Percentiles rank a stretch among this genome's conserved stretches.
Conservation (phyloP, 2,329 filamentous ascomycete species). For the Sporothrix curviconia region DNA sequence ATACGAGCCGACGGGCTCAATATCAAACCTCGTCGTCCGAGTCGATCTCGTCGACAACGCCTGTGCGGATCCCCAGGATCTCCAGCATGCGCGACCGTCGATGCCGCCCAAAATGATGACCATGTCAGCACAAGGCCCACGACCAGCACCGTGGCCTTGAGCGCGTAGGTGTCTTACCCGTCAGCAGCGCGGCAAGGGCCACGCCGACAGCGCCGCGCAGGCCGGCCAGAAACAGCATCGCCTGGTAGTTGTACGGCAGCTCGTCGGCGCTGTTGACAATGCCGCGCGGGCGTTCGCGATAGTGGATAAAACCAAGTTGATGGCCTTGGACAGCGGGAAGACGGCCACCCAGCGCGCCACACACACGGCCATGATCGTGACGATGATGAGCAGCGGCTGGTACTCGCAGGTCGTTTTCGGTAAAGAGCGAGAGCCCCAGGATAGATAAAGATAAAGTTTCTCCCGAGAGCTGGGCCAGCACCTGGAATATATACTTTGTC, state of each 20-base stretch:
- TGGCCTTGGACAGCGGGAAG: constrained; percentile 80
- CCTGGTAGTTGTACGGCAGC: constrained; percentile 89
- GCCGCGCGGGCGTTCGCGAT: constrained; percentile 71
- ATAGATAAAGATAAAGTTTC: constrained; percentile 99
- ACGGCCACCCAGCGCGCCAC: constrained; percentile 88
- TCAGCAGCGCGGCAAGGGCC: constrained; percentile 81
- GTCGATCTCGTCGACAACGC: constrained; percentile 93
- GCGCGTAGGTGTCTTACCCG: constrained; percentile 73
- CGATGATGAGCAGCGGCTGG: constrained; percentile 90
- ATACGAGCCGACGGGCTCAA: constrained; percentile 70
- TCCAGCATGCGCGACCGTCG: constrained; percentile 95
- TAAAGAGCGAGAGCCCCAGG: constrained; percentile 88
- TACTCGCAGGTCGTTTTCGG: constrained; percentile 80
- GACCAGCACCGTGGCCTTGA: constrained; percentile 92
- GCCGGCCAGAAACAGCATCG: constrained; percentile 99
- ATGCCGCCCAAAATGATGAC: constrained; percentile 99
- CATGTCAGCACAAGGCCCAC: constrained; percentile 93
- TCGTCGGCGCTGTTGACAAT: constrained; percentile 70
- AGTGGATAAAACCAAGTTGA: constrained; percentile 91
- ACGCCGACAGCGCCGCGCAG: constrained; percentile 93
- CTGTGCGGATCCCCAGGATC: constrained; percentile 91
- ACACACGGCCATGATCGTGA: constrained; percentile 87
- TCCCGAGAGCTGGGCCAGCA: constrained; percentile 91
- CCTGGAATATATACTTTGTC: constrained; percentile 95
- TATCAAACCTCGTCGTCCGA: constrained; percentile 98